Evolutionary conservation across 1,284 basidiomycete species (phyloP), one percentile per base, ranked within the genome.

Genomic region (Austroboletus rostrupii): DNA sequence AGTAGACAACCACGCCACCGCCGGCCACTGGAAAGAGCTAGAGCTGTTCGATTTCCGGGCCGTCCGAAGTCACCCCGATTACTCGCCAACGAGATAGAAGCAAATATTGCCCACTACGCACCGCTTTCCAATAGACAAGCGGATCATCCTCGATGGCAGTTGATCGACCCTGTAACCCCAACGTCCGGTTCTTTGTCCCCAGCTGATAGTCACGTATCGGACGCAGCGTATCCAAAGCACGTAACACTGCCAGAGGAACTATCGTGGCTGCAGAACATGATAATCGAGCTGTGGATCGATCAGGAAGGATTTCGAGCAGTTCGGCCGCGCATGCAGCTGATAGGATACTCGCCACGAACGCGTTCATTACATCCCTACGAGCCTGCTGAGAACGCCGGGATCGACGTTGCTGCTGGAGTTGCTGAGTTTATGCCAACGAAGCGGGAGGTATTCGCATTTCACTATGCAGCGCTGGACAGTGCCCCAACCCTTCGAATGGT

Each of bases 291-390:
- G 28, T 77, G 81, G 66, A 82, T 91, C 29, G 90, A 91, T 60
- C 89, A 91, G 66, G 89, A 91, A 68, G 83, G 85, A 8, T 87
- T 86, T 57, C 79, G 87, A 26, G 74, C 77, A 12, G 73, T 83
- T 16, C 70, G 73, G 20, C 79, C 83, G 17, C 66, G 71, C 12
- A 83, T 90, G 69, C 74, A 71, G 50, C 77, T 83, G 42, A 70
- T 72, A n/a, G 79, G 79, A 45, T 78, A 77, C 53, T 71, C 72
- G 19, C 63, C 61, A 31, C 63, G 66, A 26, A 60, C 65, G 13
- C 70, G 72, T 47, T 61, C 66, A 17, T 48, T 69, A 42, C 54
- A 62, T 38, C 56, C 61, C 44, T 69, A 67, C 40, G 61, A 61
- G 26, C 52, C 57, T 16, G 48, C 58, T 28, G 64, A 67, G 43